Evolutionary conservation across 73 alveolate genomes (phyloP), one percentile per base, ranked within the genome.

Genomic region (Vitrella brassicaformis): DNA sequence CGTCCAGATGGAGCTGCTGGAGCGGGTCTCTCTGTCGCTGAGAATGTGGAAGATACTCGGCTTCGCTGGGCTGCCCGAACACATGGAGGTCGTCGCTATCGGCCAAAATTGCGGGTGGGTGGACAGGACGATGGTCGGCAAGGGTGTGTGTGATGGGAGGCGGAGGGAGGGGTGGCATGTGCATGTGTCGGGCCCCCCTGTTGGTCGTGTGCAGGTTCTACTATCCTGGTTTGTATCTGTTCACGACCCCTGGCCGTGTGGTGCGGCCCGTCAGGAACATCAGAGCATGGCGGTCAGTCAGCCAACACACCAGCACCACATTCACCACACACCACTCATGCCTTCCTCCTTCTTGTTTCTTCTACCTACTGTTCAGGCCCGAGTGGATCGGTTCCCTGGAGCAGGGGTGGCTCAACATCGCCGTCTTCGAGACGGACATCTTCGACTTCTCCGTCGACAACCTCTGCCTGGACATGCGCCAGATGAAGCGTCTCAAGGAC

Each of bases 381-480:
- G 28, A n/a, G 69, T 96, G 97, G 96, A 94, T 96, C 22, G 94
- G 98, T 28, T 99, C 99, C 7, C 89, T 96, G 30, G 99, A 96
- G 86, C 95, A 96, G 86, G 86, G 94, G 66, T 92, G 93, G 86
- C 86, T 97, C 80, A 79, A 91, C 81, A 94, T 97, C 31, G 98
- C 99, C 0, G 95, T 98, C n/a, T n/a, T n/a, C n/a, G n/a, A n/a
- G n/a, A n/a, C n/a, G n/a, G n/a, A n/a, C n/a, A n/a, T n/a, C n/a
- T n/a, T n/a, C n/a, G n/a, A n/a, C n/a, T n/a, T n/a, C n/a, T n/a
- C n/a, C n/a, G n/a, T n/a, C n/a, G n/a, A n/a, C n/a, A n/a, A n/a
- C n/a, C n/a, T n/a, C n/a, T n/a, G n/a, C n/a, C n/a, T n/a, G n/a
- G n/a, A n/a, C n/a, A n/a, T n/a, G n/a, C n/a, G n/a, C n/a, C n/a